A percentile compares a stretch with the other conserved stretches of the same genome.
Conservation (phyloP, 208 protist species). For the Acanthamoeba triangularis region DNA sequence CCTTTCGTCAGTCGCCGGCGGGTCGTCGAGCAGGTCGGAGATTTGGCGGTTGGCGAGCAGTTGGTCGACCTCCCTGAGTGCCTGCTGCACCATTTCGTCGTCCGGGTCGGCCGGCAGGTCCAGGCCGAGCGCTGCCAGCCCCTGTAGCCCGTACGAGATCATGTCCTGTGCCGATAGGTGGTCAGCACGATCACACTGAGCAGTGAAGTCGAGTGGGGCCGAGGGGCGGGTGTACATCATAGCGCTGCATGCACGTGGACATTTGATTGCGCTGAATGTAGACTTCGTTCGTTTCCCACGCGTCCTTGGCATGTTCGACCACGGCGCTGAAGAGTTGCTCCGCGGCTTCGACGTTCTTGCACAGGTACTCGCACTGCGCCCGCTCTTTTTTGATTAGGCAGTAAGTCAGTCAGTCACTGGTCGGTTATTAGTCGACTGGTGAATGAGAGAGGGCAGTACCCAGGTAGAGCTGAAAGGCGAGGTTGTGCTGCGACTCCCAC, state of each 20-base stretch:
- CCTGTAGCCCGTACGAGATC: slow-evolving; percentile 35
- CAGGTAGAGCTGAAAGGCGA: slow-evolving; percentile 58
- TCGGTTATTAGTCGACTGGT: background rate
- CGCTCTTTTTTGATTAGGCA: background rate
- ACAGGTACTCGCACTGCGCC: slow-evolving; percentile 71
- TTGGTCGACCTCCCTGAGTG: background rate
- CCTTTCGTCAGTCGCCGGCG: slow-evolving; percentile 25
- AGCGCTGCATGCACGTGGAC: slow-evolving; percentile 7
- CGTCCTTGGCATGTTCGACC: background rate
- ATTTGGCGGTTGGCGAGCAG: slow-evolving; percentile 17
- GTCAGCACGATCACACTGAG: background rate
- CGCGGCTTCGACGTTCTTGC: slow-evolving; percentile 51
- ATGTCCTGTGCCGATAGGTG: background rate
- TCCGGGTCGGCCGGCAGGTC: slow-evolving; percentile 26
- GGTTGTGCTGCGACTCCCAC: slow-evolving; percentile 64
- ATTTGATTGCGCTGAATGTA: slow-evolving; percentile 68
- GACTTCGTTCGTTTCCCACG: slow-evolving; percentile 55
- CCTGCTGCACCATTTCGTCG: slow-evolving; percentile 10
- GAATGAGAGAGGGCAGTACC: background rate
- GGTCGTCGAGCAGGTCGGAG: slow-evolving; percentile 10
- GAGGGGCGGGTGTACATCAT: slow-evolving; percentile 22
- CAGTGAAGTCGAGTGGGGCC: background rate
- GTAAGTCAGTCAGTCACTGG: background rate
- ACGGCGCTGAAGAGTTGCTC: background rate
- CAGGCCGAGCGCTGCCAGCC: slow-evolving; percentile 1